Conservation (phyloP, 257 asterid genomes). For the Nicotiana sylvestris region DNA sequence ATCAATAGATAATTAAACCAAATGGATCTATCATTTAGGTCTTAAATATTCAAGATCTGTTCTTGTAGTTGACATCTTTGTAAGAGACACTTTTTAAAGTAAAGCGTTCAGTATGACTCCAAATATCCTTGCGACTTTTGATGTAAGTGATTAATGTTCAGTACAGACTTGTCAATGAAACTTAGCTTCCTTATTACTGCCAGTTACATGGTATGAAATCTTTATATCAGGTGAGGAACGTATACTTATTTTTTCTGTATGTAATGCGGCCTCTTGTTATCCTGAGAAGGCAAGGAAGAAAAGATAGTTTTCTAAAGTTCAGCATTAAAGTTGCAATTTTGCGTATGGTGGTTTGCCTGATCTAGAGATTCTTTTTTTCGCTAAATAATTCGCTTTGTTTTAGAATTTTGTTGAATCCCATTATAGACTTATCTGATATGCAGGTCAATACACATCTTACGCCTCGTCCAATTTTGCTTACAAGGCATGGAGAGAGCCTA, state of each 20-base stretch:
- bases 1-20: background rate
- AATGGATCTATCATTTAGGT: background rate
- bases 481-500: slow-evolving; percentile 97
- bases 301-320: background rate
- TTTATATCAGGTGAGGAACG: too few relatives aligned
- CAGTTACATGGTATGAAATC: too few relatives aligned
- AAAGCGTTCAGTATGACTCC: too few relatives aligned
- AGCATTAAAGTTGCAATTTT: background rate
- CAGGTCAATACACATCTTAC: slow-evolving; percentile 98
- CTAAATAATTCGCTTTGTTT: background rate
- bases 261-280: background rate
- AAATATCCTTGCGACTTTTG: background rate
- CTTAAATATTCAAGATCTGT: background rate
- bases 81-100: too few relatives aligned
- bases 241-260: background rate
- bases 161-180: too few relatives aligned
- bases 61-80: background rate
- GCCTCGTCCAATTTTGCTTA: slow-evolving; percentile 98
- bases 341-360: background rate
- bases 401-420: background rate
- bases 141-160: background rate
- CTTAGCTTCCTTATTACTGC: too few relatives aligned
- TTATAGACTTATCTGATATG: slow-evolving; percentile 11
- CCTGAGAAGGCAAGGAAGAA: background rate
- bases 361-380: background rate